Base-by-base conservation (phyloP, 495 filamentous ascomycete species). In the Talaromyces liani region DNA sequence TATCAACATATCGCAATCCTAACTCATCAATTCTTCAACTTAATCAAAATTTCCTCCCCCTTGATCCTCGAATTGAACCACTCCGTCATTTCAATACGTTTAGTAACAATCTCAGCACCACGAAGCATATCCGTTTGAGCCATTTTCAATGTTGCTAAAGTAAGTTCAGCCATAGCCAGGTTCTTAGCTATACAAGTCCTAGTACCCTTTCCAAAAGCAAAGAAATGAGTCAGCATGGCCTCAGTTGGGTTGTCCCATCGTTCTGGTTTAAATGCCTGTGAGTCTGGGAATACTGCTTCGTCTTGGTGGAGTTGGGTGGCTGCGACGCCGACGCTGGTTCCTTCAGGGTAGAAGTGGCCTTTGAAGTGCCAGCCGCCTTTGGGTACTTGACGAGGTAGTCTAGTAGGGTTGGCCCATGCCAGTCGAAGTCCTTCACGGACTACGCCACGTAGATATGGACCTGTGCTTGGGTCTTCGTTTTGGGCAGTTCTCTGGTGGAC, bases 131-230 rank as follows among this genome's bases (percentile, higher is more conserved):
- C 75, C 12, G 63, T 69, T 58, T 74, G 59, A 4, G 70, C 79
- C 33, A 83, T 55, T 24, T 64, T 69, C 55, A 76, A 66, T 1
- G 74, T 71, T 1, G 71, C 75, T 66, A 74, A 61, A 14, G 65
- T 75, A 18, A 84, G 62, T 65, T 82, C 75, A 8, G 65, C 54
- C 24, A 61, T 76, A 0, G 79, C 82, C 41, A 85, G 57, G 60
- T 80, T 80, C 57, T 77, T 64, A 12, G 77, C 82, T 66, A 85
- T 83, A 61, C 82, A 85, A 10, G 71, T 69, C 61, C 82, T 71
- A 2, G 73, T 64, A 0, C 82, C 82, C 33, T 75, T 71, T 6
- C 82, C 80, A 63, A 83, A 85, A 0, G 77, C 75, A 49, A 83
- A 77, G 49, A 68, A 75, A 57, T 76, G 67, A 10, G 71, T 73